These are phyloP conservation scores for Asclepias syriaca DNA, from an alignment of 257 asterid species.

Conservation along the genomic window DNA sequence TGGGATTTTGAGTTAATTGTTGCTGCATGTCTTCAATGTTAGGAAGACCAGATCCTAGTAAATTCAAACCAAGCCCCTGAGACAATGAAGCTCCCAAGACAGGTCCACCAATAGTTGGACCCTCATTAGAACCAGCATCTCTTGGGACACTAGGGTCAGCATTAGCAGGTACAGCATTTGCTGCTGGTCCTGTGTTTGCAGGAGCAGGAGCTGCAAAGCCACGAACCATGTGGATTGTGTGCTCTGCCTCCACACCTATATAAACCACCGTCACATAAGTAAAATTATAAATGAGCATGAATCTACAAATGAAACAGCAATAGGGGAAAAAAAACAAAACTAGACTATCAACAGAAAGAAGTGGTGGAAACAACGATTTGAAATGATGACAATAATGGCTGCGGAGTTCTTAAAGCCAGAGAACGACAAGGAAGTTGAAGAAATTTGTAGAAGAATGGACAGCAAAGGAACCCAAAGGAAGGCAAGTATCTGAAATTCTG, in stretches of 20 bases:
- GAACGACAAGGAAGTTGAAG: background rate
- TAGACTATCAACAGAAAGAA: background rate
- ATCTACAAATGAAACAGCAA: background rate
- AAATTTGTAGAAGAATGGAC: background rate
- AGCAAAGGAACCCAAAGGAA: background rate
- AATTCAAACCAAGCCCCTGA: constrained; percentile 41
- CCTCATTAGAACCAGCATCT: constrained; percentile 30
- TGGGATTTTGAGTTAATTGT: constrained; percentile 46
- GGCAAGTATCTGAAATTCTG: background rate
- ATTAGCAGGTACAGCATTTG: constrained; percentile 27
- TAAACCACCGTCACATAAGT: constrained; percentile 7
- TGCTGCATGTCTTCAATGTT: constrained; percentile 47
- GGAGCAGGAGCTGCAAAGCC: constrained; percentile 40
- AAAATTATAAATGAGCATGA: background rate
- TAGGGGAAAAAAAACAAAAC: background rate
- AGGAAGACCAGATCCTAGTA: constrained; percentile 45
- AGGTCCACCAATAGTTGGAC: constrained; percentile 32
- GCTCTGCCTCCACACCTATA: constrained; percentile 51
- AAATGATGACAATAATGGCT: too few species aligned
- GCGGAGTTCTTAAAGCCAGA: background rate
- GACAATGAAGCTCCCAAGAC: constrained; percentile 43
- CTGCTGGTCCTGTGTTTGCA: constrained; percentile 24
- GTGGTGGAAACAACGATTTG: too few species aligned
- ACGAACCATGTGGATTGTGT: constrained; percentile 58
- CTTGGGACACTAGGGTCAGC: constrained; percentile 25